Evolutionary conservation across 148 eudicot genomes (phyloP), one percentile per base, ranked within the genome.

Genomic region (Amaranthus palmeri): DNA sequence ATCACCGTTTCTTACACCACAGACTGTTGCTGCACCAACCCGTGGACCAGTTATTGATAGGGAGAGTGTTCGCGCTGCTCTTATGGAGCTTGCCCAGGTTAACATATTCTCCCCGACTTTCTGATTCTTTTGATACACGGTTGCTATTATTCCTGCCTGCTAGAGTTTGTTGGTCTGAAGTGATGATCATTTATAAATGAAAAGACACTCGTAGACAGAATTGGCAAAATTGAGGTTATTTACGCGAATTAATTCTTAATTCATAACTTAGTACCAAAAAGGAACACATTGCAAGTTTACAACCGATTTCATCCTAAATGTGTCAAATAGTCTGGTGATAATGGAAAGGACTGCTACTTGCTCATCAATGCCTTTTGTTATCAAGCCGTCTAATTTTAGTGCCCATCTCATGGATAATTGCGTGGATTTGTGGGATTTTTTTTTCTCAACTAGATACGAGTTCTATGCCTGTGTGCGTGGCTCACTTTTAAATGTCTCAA

Each of bases 51-150:
- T 81, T 72, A 80, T 82, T 72, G 79, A 73, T 58, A 82, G 86
- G 62, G 91, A 87, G 50, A 86, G 83, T 81, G 85, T 88, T 73
- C 83, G 85, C 44, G 86, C 86, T 70, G 89, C 89, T 67, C 85
- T 86, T 68, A 9, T 81, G 56, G 73, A 70, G 15, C 89, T 88
- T 46, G 92, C 72, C 68, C 92, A 88, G 92, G 92, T 88, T 72
- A 45, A 25, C 60, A 48, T 25, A 25, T 25, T 25, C 36, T 25
- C 25, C 25, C 42, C 53, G 10, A 8, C 43, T 1, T 45, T 44
- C 41, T 69, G 49, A 9, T 56, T 44, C 50, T 43, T 50, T 18
- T 36, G 1, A 36, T 73, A 25, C 36, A 25, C 36, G 36, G 36
- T 41, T 48, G 11, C 57, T 52, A 17, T 43, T 40, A 25, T 25